Percentiles rank a stretch among this genome's conserved stretches.
phyloP scores from a whole-genome alignment of 1,284 basidiomycete species.

The Cutaneotrichosporon mucoides region DNA sequence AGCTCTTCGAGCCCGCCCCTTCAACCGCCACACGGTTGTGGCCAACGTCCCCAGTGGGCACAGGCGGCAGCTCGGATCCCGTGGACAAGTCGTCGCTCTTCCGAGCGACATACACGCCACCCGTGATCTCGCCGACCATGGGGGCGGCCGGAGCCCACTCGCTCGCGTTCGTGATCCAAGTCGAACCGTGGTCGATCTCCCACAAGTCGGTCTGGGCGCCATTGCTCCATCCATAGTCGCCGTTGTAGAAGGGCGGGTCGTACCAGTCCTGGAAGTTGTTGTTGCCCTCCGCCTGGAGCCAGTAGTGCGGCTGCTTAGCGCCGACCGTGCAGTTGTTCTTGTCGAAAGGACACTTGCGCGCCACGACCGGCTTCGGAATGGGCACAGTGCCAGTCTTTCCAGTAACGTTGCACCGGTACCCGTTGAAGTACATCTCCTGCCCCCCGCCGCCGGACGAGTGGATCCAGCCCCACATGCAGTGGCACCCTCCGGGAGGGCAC shows the following conservation, averaged over 20 bases:
- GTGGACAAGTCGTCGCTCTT: no score
- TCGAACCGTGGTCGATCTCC: neutral
- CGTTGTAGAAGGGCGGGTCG: constrained; percentile 9
- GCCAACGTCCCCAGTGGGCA: no score
- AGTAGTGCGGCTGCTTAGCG: constrained; percentile 22
- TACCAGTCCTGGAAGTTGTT: constrained; percentile 6
- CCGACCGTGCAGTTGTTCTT: constrained; percentile 35
- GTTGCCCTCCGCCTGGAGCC: constrained; percentile 6
- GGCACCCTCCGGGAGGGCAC: constrained; percentile 64
- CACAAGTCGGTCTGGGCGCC: constrained; percentile 17
- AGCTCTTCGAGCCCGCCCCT: no score
- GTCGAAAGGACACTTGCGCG: constrained; percentile 35
- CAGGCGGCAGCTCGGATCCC: no score
- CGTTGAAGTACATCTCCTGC: constrained; percentile 58
- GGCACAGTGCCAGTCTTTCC: constrained; percentile 35
- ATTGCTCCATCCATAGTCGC: constrained; percentile 11
- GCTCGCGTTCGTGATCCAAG: neutral
- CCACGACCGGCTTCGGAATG: constrained; percentile 50
- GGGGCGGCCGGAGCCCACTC: neutral
- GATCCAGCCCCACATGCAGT: constrained; percentile 70
- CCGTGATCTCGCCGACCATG: neutral
- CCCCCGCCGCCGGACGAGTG: constrained; percentile 15
- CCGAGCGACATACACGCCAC: neutral
- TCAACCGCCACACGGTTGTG: no score
- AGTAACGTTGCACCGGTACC: constrained; percentile 67